Evolutionary conservation across 768 basidiomycete species (phyloP), one percentile per base, ranked within the genome.

Genomic region (Antrodiella citrinella): DNA sequence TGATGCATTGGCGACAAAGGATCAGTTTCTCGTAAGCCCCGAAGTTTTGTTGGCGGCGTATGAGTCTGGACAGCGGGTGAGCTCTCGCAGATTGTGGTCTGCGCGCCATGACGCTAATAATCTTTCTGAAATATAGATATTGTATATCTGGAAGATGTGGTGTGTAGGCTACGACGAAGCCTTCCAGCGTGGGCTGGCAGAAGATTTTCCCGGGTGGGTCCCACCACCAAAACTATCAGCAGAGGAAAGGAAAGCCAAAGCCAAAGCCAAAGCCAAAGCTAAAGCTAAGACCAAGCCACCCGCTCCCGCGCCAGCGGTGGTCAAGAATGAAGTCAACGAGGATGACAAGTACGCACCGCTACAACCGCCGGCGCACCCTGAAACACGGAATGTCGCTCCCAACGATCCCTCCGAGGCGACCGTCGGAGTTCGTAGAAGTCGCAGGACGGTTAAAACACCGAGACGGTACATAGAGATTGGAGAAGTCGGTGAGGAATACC

Each of bases 121-220:
- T 22, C 19, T 18, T 11, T 5, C 10, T 5, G 3, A 4, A 18
- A n/a, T 1, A 4, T 26, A 53, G 52, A 22, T 11, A 7, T 45
- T 53, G n/a, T 26, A 53, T 23, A 50, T 50, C 44, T 53, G 52
- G 52, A 23, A 48, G 26, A 42, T 53, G 35, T 23, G 39, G 23
- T 53, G 52, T 22, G 49, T 50, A 4, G 48, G 44, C 3, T 53
- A 53, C 35, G 52, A 50, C 40, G 48, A 45, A n/a, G 48, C 48
- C 4, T 53, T 53, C 38, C 52, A 53, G 23, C 44, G 44, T 2
- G 48, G 48, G 26, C 44, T 53, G n/a, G 52, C 48, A 13, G 12
- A 23, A 20, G 45, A 49, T 44, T 45, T 41, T 43, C 7, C 30
- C 30, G 15, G 7, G 15, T 35, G 30, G 30, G 30, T 7, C n/a